Evolutionary conservation across 305 asterid species (phyloP).

Genomic region (Fraxinus greggii): DNA sequence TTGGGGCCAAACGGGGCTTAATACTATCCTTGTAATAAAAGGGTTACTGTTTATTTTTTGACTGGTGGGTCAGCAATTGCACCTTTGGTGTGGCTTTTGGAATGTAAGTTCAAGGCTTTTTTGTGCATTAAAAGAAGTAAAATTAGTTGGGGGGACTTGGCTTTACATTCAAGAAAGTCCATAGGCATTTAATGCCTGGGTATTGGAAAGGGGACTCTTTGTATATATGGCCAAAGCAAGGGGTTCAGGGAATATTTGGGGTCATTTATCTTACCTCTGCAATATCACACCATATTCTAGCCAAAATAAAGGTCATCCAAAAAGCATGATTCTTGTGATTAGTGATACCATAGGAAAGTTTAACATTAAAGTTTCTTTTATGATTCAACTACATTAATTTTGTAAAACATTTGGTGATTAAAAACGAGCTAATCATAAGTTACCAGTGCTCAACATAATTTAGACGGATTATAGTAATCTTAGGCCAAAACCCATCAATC

Average conservation of each 20-base stretch:
- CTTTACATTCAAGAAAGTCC: slow-evolving; percentile 37
- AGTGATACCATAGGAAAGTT: neutral
- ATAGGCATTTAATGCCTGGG: slow-evolving; percentile 28
- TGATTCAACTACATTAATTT: neutral
- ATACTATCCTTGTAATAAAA: slow-evolving; percentile 1
- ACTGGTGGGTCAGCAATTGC: slow-evolving; percentile 44
- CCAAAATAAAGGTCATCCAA: neutral
- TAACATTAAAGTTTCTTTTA: neutral
- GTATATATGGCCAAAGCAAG: neutral
- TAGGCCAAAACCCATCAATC: neutral
- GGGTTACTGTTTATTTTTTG: slow-evolving; percentile 32
- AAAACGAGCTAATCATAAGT: neutral
- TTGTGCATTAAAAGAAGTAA: slow-evolving; percentile 69
- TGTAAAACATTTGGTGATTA: neutral
- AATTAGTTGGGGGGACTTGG: slow-evolving; percentile 36
- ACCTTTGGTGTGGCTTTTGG: slow-evolving; percentile 56
- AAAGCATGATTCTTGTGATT: neutral
- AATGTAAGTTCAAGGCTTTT: slow-evolving; percentile 29
- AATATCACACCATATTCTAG: neutral
- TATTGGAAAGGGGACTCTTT: slow-evolving; percentile 9
- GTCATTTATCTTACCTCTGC: neutral
- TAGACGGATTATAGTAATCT: neutral
- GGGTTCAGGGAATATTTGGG: neutral
- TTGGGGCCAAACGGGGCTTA: neutral
- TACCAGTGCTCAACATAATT: neutral